Conservation (phyloP, 179 eudicot genomes). For the Carnegiea gigantea region DNA sequence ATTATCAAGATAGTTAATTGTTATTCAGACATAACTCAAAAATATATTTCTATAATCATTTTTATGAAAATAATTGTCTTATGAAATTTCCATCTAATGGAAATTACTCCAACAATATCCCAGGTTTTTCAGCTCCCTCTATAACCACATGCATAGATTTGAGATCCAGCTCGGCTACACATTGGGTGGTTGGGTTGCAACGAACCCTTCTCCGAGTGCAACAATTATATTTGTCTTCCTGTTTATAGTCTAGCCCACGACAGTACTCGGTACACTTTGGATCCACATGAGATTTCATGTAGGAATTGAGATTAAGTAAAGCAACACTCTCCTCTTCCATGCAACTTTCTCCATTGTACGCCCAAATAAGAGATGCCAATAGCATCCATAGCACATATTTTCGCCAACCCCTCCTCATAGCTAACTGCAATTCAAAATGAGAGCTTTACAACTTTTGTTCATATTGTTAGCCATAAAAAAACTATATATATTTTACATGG, state of each 20-base stretch:
- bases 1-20: no score
- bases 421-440: not conserved
- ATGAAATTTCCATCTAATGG: no score
- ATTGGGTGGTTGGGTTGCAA: not conserved
- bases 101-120: not conserved
- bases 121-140: not conserved
- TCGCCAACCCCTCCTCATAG: not conserved
- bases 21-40: no score
- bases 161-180: not conserved
- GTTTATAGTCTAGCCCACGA: not conserved
- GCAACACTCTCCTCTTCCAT: slow-evolving; percentile 16
- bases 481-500: no score
- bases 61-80: not conserved
- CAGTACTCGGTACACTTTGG: not conserved
- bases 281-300: not conserved
- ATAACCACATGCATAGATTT: no score
- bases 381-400: not conserved
- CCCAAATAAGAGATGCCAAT: not conserved
- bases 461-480: no score
- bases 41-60: no score
- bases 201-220: not conserved
- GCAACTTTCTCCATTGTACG: not conserved
- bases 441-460: no score
- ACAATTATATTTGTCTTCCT: not conserved
- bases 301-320: slow-evolving; percentile 2